Evolutionary conservation across 441 rosid species (phyloP).

Genomic region (Aleurites moluccanus): DNA sequence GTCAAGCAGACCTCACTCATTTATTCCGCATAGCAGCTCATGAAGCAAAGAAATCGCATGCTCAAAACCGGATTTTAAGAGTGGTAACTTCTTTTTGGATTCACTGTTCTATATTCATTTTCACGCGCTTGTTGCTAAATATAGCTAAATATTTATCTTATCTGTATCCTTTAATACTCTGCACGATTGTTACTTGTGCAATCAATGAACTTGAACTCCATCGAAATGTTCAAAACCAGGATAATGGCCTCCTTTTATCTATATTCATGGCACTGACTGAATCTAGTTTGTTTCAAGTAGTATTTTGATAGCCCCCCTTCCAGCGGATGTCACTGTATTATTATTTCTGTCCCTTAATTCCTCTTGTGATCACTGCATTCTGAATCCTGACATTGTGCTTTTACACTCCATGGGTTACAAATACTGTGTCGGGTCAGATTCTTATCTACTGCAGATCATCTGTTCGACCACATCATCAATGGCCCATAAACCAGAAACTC

Average conservation of each 20-base stretch:
- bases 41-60: slow-evolving; percentile 71
- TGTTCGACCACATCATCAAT: slow-evolving; percentile 61
- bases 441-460: slow-evolving; percentile 92
- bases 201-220: not conserved
- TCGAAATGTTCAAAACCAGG: not conserved
- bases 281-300: slow-evolving; percentile 14
- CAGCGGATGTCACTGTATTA: not conserved
- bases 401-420: not conserved
- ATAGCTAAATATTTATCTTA: not conserved
- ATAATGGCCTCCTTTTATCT: not conserved
- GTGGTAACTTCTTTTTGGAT: slow-evolving; percentile 53
- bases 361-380: not conserved
- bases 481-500: slow-evolving; percentile 73
- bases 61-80: slow-evolving; percentile 68
- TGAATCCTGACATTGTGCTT: slow-evolving; percentile 8
- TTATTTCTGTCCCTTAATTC: not conserved
- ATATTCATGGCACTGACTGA: not conserved
- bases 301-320: not conserved
- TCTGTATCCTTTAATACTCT: not conserved
- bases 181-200: not conserved
- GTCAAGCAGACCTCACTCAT: slow-evolving; percentile 79
- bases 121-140: not conserved
- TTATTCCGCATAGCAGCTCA: slow-evolving; percentile 80
- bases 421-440: slow-evolving; percentile 44
- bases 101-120: not conserved